These are phyloP conservation scores for Aspergillus sp. DNA, from an alignment of 2,329 filamentous ascomycete genomes.

Conservation along the genomic window DNA sequence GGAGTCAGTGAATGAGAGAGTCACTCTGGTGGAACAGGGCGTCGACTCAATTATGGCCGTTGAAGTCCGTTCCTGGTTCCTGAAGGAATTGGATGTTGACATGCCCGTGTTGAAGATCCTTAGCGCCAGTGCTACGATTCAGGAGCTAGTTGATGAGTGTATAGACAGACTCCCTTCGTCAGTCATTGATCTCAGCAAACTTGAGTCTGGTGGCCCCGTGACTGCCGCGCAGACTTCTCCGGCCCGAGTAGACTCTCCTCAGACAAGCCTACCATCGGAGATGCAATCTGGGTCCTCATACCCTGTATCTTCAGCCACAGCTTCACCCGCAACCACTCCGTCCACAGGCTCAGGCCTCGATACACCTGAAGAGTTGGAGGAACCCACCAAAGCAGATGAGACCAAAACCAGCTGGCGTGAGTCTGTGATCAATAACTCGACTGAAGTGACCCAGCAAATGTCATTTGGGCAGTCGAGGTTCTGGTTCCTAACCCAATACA, in stretches of 20 bases:
- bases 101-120: constrained; percentile 46
- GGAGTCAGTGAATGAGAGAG: background rate
- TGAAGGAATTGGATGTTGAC: constrained; percentile 45
- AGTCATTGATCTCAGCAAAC: no score
- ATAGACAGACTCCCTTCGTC: background rate
- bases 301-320: no score
- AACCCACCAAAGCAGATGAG: no score
- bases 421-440: background rate
- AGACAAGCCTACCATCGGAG: no score
- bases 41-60: constrained; percentile 42
- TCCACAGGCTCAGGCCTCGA: no score
- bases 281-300: no score
- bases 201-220: no score
- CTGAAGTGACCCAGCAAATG: constrained; percentile 19
- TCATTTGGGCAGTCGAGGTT: constrained; percentile 44
- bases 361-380: no score
- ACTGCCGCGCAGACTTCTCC: no score
- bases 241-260: no score
- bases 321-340: no score
- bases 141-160: background rate
- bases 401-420: no score
- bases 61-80: constrained; percentile 49
- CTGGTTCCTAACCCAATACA: constrained; percentile 35
- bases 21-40: constrained; percentile 28
- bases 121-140: background rate